Evolutionary conservation across 2,329 filamentous ascomycete genomes (phyloP), one percentile per base, ranked within the genome.

Genomic region (Zalaria sp.): DNA sequence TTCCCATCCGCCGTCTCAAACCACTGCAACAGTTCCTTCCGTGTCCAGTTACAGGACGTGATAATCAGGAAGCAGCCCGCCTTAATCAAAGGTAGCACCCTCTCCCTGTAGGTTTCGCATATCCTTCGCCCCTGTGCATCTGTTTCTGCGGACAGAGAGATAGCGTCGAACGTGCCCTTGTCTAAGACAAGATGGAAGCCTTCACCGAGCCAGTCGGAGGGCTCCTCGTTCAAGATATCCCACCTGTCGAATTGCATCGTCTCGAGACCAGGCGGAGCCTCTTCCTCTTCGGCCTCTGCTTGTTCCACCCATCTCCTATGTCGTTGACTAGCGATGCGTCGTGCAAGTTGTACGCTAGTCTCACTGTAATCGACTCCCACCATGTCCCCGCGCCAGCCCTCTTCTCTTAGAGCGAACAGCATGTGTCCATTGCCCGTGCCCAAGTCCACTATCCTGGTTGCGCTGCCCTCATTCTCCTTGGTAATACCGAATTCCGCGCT

Each of bases 11-110:
- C 50, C 7, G 29, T 34, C 39, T 72, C 77, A 57, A 96, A 91
- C 87, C 89, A 96, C 10, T 63, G 64, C 46, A 72, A 68, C 53
- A 98, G 63, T 67, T 98, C 91, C 34, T 78, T 74, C 65, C 91
- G 87, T 1, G 89, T 96, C 91, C 91, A 98, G 64, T 98, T 98
- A 60, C 91, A 98, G 61, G 87, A 95, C 42, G 91, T 96, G 41
- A 98, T 76, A 45, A 95, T 62, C 52, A 96, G 74, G 25, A 85
- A 68, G 0, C 85, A 85, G 1, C 79, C 81, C 1, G 63, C 65
- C 51, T 75, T 77, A 40, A 96, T 72, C 48, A 96, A 68, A 27
- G 62, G 64, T 46, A 79, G 66, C 28, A 89, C 79, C 40, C 77
- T 75, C 37, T 72, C 69, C 38, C 75, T 73, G 64, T 98, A 98